Conservation (phyloP, 805 yeast genomes). For the Sporopachydermia quercuum region DNA sequence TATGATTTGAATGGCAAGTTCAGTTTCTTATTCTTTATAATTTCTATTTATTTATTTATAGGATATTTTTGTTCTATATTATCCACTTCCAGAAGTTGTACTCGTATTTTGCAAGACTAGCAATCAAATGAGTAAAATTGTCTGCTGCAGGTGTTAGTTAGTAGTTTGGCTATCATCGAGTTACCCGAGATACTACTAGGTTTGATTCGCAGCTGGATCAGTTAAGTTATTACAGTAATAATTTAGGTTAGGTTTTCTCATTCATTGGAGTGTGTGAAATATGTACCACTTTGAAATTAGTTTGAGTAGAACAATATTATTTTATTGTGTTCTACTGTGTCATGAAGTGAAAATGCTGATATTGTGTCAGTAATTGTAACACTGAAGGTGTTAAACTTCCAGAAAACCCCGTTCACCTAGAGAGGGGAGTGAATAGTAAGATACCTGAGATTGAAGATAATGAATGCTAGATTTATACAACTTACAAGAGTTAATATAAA, state of each 20-base stretch:
- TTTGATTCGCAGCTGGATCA: slow-evolving; percentile 1
- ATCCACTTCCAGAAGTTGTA: slow-evolving; percentile 1
- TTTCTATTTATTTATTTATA: not conserved
- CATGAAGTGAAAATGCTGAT: not conserved
- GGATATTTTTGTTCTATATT: not conserved
- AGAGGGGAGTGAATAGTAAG: slow-evolving; percentile 1
- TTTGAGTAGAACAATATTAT: not conserved
- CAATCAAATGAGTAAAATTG: slow-evolving; percentile 1
- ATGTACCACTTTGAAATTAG: not conserved
- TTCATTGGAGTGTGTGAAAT: slow-evolving; percentile 1
- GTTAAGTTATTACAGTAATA: not conserved
- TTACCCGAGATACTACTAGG: slow-evolving; percentile 1
- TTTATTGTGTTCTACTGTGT: not conserved
- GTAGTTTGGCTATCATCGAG: slow-evolving; percentile 1
- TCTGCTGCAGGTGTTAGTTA: slow-evolving; percentile 1
- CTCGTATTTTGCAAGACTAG: slow-evolving; percentile 1
- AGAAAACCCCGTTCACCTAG: slow-evolving; percentile 1
- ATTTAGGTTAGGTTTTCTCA: slow-evolving; percentile 1
- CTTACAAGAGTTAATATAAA: slow-evolving; percentile 1
- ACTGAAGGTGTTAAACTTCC: slow-evolving; percentile 1
- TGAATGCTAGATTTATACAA: not conserved
- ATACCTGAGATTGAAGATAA: not conserved
- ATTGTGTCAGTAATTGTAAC: slow-evolving; percentile 1
- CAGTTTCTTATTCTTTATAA: slow-evolving; percentile 1
- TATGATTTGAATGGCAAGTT: not conserved